phyloP scores from a whole-genome alignment of 2,329 filamentous ascomycete genomes.

The Bimuria novae-zelandiae region DNA sequence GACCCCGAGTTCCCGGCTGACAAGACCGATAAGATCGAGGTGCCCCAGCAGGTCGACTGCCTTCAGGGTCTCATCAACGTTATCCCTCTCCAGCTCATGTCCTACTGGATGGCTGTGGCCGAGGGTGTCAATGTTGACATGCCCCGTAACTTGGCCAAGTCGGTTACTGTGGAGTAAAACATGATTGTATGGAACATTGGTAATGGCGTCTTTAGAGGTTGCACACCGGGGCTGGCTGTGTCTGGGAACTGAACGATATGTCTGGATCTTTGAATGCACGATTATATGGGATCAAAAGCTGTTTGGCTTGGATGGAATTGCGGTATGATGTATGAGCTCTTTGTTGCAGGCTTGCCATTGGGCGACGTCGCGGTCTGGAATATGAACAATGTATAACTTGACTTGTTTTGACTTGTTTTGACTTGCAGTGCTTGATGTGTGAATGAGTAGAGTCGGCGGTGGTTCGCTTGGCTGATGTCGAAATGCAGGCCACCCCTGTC shows the following conservation, averaged over 20 bases:
- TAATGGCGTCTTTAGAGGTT: constrained; percentile 31
- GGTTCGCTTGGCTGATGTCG: constrained; percentile 19
- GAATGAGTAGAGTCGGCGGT: neutral
- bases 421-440: constrained; percentile 5
- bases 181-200: constrained; percentile 15
- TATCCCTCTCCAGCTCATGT: constrained; percentile 94
- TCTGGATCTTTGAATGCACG: constrained; percentile 10
- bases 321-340: constrained; percentile 17
- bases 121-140: constrained; percentile 98
- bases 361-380: constrained; percentile 21
- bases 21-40: constrained; percentile 95
- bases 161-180: constrained; percentile 92
- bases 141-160: constrained; percentile 98
- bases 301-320: constrained; percentile 1
- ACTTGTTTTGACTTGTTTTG: neutral
- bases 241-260: constrained; percentile 27
- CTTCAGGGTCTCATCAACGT: constrained; percentile 98
- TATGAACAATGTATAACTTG: constrained; percentile 21
- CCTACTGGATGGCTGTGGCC: constrained; percentile 96
- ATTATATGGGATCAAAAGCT: constrained; percentile 1
- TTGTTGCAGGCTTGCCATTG: constrained; percentile 13
- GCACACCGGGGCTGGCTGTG: constrained; percentile 25
- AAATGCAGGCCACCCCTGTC: constrained; percentile 18
- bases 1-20: constrained; percentile 88
- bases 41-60: constrained; percentile 92